These are phyloP conservation scores for Anthracocystis panici-leucophaei DNA, from an alignment of 1,284 basidiomycete species.

Conservation along the genomic window DNA sequence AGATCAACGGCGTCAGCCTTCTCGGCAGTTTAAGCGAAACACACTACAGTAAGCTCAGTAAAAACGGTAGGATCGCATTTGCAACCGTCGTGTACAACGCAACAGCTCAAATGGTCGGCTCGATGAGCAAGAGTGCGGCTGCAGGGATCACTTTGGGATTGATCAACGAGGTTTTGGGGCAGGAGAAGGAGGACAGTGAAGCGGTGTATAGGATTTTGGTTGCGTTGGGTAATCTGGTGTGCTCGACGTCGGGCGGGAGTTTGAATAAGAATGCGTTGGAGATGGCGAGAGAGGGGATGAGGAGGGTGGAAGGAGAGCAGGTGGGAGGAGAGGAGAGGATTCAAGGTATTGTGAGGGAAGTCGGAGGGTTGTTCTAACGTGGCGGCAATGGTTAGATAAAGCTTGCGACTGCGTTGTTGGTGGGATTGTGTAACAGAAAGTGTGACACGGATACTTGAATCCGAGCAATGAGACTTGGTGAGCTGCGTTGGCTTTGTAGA, in stretches of 20 bases:
- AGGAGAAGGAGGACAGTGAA: conserved; percentile 80
- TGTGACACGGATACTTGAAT: background rate
- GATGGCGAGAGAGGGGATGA: conserved; percentile 11
- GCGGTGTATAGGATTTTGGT: conserved; percentile 85
- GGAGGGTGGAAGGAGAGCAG: background rate
- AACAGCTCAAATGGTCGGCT: conserved; percentile 34
- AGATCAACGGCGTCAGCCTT: conserved; percentile 70
- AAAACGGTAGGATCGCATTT: conserved; percentile 79
- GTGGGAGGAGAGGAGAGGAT: conserved; percentile 31
- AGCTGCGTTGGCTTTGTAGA: no score
- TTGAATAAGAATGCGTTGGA: conserved; percentile 18
- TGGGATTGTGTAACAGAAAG: background rate
- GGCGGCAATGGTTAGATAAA: background rate
- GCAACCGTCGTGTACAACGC: conserved; percentile 82
- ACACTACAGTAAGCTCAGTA: conserved; percentile 73
- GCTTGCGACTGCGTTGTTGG: background rate
- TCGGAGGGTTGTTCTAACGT: conserved; percentile 27
- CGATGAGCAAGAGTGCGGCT: conserved; percentile 12
- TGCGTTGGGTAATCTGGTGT: conserved; percentile 80
- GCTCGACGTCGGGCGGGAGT: conserved; percentile 14
- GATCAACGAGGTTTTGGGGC: conserved; percentile 52
- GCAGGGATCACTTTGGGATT: conserved; percentile 48
- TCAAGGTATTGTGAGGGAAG: conserved; percentile 17
- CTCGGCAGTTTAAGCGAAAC: conserved; percentile 42
- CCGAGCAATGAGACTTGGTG: no score